phyloP scores from a whole-genome alignment of 495 filamentous ascomycete species.

The Penicillium simplicissimum region DNA sequence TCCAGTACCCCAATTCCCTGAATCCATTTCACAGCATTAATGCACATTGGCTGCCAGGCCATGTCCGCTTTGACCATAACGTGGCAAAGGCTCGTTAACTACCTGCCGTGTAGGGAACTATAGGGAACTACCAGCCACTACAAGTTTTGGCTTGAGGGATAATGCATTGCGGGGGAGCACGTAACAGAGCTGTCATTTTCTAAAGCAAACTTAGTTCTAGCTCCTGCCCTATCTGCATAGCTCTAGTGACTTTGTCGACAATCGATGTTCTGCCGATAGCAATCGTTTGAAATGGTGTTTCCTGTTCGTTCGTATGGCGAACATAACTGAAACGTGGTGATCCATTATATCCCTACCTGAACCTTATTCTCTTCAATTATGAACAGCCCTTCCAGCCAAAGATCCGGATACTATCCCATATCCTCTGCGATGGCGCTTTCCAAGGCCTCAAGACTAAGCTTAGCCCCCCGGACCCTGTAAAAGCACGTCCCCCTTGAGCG shows the following conservation, averaged over 20 bases:
- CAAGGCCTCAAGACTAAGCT: neutral
- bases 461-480: neutral
- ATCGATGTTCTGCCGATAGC: neutral
- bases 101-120: neutral
- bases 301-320: neutral
- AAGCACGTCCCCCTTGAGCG: constrained; percentile 1
- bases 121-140: neutral
- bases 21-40: neutral
- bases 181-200: neutral
- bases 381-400: neutral
- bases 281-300: neutral
- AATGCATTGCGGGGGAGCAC: neutral
- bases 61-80: neutral
- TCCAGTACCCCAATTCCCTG: neutral
- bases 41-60: neutral
- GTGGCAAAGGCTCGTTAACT: neutral
- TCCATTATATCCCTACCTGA: neutral
- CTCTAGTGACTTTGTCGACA: neutral
- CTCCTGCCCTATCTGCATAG: neutral
- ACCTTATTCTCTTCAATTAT: neutral
- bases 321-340: neutral
- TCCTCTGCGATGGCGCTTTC: neutral
- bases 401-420: neutral
- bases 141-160: neutral
- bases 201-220: neutral